Evolutionary conservation across 106 monocot genomes (phyloP), one percentile per base, ranked within the genome.

Genomic region (Cymbidium sinense): DNA sequence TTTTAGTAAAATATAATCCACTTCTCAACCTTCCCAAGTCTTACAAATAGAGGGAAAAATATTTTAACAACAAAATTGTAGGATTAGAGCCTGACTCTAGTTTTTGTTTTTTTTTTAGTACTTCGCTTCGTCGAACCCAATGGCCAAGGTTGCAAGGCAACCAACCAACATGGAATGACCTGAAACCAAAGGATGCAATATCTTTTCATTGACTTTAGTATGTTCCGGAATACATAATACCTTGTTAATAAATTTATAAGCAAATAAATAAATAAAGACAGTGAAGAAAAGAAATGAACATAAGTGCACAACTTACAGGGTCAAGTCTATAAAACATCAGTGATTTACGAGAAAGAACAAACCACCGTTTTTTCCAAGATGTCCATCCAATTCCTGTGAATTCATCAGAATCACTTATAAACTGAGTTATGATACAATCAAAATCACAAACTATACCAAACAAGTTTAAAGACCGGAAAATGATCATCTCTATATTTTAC

Each of bases 291-390:
- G 37, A 71, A 74, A 44, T 28, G n/a, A 47, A 47, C 43, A 74
- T 74, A 72, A 39, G 21, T 13, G 21, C 43, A 44, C 23, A 74
- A 74, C 41, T 74, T 74, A 74, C 74, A 43, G 74, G 74, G 47
- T 74, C 74, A 27, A 18, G 28, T 28, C 74, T 74, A 74, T 74
- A 74, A 44, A 74, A 74, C 43, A 44, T 43, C 43, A 74, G 47
- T 4, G 74, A 74, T 74, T 33, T 43, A 47, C 44, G 74, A 44
- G 74, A 74, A 74, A 74, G 74, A 74, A 74, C 74, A 74, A 74
- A 74, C 74, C 74, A 74, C 8, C 74, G 74, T n/a, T 44, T 74
- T 74, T 74, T 74, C 74, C 74, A 74, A 44, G 43, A 74, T 29
- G 74, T 43, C 74, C 74, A 74, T 74, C 74, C 74, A 37, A 74